Evolutionary conservation across 176 grass and related monocot genomes (phyloP), one percentile per base, ranked within the genome.

Genomic region (Oryza glaberrima): DNA sequence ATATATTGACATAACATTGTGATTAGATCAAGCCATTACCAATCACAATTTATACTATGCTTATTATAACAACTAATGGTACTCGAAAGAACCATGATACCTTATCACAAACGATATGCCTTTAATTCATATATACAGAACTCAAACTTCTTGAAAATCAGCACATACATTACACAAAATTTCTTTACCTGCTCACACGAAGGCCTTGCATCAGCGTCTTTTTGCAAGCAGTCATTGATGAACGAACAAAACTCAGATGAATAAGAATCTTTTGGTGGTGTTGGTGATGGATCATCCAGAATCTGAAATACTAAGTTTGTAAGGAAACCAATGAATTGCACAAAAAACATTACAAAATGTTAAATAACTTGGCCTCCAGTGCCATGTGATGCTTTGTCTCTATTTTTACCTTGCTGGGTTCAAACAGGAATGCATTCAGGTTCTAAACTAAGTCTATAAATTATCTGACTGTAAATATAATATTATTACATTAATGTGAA

Each of bases 191-290:
- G 85, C 82, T 87, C 89, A 75, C 93, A 94, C 47, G 90, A 85
- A 61, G 96, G 93, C 78, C 96, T 90, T 67, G 87, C 78, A 82
- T 92, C 88, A 69, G 91, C 81, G 82, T 98, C 91, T 87, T 98
- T 98, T 68, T 92, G 75, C 85, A 98, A 92, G 85, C 96, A 98
- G 77, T 80, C 89, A 89, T 94, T 92, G 78, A 98, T 54, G 76
- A 98, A 95, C 76, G 93, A 95, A 84, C 91, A 92, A 72, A 98
- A 98, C 58, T 98, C 96, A 36, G 83, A 74, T 77, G 93, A 89
- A 87, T 83, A 95, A 52, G 63, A 71, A 83, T 90, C 93, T 89
- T 82, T 81, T 79, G 85, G 81, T 80, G 90, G 96, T 52, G 83
- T 86, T 81, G 96, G 91, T 76, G 96, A 95, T 88, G 91, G 82